Conservation (phyloP, 2,329 filamentous ascomycete genomes). For the Colletotrichum sp. region DNA sequence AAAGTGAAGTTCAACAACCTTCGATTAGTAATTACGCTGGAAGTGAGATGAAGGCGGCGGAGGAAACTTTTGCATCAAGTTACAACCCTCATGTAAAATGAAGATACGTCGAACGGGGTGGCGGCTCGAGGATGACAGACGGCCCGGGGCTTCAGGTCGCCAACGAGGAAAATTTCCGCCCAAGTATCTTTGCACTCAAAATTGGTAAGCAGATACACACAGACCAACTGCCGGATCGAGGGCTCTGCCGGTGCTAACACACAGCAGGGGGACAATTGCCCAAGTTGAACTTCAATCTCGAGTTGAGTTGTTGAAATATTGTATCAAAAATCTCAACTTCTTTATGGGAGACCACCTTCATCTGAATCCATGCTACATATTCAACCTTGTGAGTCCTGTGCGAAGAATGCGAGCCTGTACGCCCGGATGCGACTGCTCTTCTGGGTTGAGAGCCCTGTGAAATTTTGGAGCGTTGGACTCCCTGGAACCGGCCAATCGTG, state of each 20-base stretch:
- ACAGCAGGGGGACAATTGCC: not conserved
- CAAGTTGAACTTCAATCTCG: not conserved
- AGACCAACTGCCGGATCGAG: not conserved
- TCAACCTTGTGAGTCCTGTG: not conserved
- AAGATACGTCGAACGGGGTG: not conserved
- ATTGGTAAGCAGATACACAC: constrained; percentile 21
- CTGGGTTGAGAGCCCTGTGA: constrained; percentile 10
- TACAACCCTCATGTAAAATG: not conserved
- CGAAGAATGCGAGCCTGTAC: not conserved
- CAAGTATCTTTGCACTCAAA: constrained; percentile 11
- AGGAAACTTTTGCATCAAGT: not conserved
- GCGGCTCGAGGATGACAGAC: not conserved
- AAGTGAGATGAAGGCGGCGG: not conserved
- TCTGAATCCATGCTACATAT: not conserved
- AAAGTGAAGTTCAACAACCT: not conserved
- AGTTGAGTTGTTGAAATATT: accelerated
- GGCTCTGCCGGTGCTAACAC: not conserved
- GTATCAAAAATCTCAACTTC: not conserved
- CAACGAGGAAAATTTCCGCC: constrained; percentile 19
- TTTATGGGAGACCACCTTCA: not conserved
- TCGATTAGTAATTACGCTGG: not conserved
- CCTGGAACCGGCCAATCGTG: constrained; percentile 12
- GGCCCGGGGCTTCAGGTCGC: not conserved
- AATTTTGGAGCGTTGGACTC: not conserved
- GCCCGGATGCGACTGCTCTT: not conserved